A percentile compares a stretch with the other conserved stretches of the same genome.
Evolutionary conservation across 345 rosid genomes (phyloP).

Genomic region (Eucalyptus viminalis): DNA sequence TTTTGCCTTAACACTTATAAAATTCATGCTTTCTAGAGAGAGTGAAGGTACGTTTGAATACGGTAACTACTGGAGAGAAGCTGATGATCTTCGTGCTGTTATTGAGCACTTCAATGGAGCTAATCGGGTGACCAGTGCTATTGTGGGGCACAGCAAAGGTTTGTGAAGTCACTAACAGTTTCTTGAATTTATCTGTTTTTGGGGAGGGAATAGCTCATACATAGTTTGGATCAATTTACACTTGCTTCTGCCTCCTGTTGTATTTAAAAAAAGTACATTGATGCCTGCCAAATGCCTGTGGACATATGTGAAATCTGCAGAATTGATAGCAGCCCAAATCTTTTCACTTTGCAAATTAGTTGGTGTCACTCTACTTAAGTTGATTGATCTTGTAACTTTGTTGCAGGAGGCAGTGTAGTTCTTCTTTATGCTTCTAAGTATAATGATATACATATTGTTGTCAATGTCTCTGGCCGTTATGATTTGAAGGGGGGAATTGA

Average conservation of each 20-base stretch:
- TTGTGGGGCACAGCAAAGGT: slow-evolving; percentile 4
- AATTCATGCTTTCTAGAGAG: slow-evolving; percentile 31
- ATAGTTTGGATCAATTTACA: neutral
- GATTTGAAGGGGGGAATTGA: slow-evolving; percentile 52
- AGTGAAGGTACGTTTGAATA: slow-evolving; percentile 76
- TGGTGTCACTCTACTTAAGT: neutral
- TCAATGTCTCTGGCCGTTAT: slow-evolving; percentile 77
- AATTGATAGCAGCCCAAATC: neutral
- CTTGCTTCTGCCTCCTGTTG: neutral
- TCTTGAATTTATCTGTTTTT: neutral
- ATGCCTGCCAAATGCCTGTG: neutral
- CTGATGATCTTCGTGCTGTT: slow-evolving; percentile 25
- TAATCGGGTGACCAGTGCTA: neutral
- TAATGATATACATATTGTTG: slow-evolving; percentile 35
- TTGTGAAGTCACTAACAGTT: neutral
- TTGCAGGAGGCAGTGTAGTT: slow-evolving; percentile 73
- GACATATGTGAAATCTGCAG: neutral
- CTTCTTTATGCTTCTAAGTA: slow-evolving; percentile 81
- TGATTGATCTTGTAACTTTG: neutral
- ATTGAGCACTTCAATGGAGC: neutral
- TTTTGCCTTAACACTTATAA: neutral
- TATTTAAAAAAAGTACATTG: neutral
- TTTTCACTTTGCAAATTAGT: neutral
- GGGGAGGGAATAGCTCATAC: neutral
- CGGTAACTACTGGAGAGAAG: slow-evolving; percentile 66